Conservation (phyloP, 2,329 filamentous ascomycete genomes). For the Calonectria naviculata region DNA sequence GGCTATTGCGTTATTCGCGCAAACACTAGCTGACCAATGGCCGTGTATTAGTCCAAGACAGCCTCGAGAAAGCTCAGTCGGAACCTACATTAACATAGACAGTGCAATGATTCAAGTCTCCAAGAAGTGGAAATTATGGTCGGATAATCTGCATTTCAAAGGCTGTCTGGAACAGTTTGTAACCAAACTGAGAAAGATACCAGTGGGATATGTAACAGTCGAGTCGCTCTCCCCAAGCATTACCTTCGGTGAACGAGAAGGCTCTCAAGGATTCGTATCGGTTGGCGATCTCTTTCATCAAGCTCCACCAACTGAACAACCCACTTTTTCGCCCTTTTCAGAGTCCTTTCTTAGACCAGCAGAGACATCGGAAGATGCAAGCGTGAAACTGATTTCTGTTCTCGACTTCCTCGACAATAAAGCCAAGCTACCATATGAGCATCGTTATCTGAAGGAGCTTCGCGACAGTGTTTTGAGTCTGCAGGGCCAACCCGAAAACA, state of each 20-base stretch:
- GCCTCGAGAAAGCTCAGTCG: background rate
- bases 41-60: background rate
- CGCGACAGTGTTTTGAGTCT: slow-evolving; percentile 24
- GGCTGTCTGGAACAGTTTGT: slow-evolving; percentile 13
- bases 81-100: slow-evolving; percentile 9
- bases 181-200: background rate
- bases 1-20: slow-evolving; percentile 2
- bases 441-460: slow-evolving; percentile 22
- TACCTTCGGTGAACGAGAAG: too few relatives aligned
- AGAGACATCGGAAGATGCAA: background rate
- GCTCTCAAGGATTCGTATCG: slow-evolving; percentile 14
- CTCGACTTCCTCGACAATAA: slow-evolving; percentile 18
- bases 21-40: slow-evolving; percentile 21
- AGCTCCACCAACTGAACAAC: rapidly evolving
- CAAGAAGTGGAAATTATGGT: slow-evolving; percentile 24
- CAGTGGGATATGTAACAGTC: background rate
- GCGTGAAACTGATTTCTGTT: slow-evolving; percentile 4
- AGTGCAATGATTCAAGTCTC: background rate
- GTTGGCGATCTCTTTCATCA: slow-evolving; percentile 14
- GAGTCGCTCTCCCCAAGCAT: background rate
- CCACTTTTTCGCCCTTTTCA: rapidly evolving
- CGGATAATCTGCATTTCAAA: slow-evolving; percentile 22
- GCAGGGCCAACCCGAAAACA: background rate
- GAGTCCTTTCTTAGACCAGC: background rate
- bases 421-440: slow-evolving; percentile 22